Percentiles rank a stretch among this genome's conserved stretches.
These are phyloP conservation scores for Capronia coronata DNA, from an alignment of 2,329 filamentous ascomycete species.

Conservation along the genomic window DNA sequence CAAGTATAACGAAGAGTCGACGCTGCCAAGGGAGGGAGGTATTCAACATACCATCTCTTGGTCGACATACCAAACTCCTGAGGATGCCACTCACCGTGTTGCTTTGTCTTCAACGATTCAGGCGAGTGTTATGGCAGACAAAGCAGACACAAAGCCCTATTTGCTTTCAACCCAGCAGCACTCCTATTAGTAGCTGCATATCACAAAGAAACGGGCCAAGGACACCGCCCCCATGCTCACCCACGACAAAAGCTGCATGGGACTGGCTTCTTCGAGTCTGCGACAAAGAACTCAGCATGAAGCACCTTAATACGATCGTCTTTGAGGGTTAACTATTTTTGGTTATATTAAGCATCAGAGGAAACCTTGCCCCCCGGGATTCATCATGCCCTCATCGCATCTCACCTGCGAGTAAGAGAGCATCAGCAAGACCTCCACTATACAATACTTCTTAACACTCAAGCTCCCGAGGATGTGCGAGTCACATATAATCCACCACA, in stretches of 20 bases:
- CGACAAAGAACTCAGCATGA: background rate
- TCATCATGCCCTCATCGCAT: background rate
- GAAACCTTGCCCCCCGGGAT: background rate
- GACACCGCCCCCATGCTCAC: too few relatives aligned
- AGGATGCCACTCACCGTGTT: too few relatives aligned
- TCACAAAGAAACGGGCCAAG: background rate
- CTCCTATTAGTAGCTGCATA: background rate
- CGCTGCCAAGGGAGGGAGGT: too few relatives aligned
- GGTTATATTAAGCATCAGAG: background rate
- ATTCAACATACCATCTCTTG: too few relatives aligned
- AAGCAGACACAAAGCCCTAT: too few relatives aligned
- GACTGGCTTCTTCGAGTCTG: background rate
- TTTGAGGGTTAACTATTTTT: background rate
- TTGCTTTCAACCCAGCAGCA: too few relatives aligned
- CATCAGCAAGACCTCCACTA: background rate
- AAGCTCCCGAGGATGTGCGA: conserved; percentile 18
- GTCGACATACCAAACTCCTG: too few relatives aligned
- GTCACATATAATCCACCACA: conserved; percentile 17
- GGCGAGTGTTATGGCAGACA: too few relatives aligned
- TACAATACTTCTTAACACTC: background rate
- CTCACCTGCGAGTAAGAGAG: background rate
- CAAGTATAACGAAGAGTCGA: too few relatives aligned
- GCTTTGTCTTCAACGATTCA: too few relatives aligned
- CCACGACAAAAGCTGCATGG: background rate
- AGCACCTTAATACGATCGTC: background rate